Percentiles rank a stretch among this genome's conserved stretches.
Evolutionary conservation across 2,329 filamentous ascomycete genomes (phyloP).

Genomic region (Colletotrichum incanum): DNA sequence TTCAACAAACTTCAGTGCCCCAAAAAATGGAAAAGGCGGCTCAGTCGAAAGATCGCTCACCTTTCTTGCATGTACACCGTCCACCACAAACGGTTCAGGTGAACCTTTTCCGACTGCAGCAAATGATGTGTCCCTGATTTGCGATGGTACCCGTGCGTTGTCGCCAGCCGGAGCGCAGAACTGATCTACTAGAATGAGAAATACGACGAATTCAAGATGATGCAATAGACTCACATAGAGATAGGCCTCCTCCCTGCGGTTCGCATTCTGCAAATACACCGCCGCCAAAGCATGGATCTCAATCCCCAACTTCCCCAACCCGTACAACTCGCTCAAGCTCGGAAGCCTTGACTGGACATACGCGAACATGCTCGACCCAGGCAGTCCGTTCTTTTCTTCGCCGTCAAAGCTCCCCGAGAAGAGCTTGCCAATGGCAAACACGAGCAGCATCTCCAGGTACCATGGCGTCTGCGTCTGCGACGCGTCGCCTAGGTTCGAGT

Average conservation of each 20-base stretch:
- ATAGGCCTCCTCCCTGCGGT: conserved; percentile 42
- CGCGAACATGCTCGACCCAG: conserved; percentile 26
- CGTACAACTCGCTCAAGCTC: conserved; percentile 19
- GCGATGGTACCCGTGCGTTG: conserved; percentile 41
- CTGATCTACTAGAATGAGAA: conserved; percentile 24
- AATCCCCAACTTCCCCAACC: conserved; percentile 30
- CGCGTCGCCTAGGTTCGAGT: conserved; percentile 8
- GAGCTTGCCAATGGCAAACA: conserved; percentile 40
- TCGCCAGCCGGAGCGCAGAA: conserved; percentile 33
- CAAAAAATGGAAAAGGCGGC: too few species aligned
- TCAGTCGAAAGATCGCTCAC: neutral
- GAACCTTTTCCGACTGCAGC: conserved; percentile 36
- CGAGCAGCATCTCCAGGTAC: conserved; percentile 37
- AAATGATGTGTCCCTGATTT: conserved; percentile 29
- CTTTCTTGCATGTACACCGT: conserved; percentile 44
- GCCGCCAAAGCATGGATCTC: conserved; percentile 39
- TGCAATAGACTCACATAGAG: conserved; percentile 33
- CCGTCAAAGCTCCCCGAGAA: conserved; percentile 27
- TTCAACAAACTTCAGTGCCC: neutral
- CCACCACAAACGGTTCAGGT: conserved; percentile 42
- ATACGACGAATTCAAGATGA: accelerated
- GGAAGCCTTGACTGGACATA: conserved; percentile 27
- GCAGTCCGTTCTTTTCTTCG: conserved; percentile 10
- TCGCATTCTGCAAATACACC: conserved; percentile 40
- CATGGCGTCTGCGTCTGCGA: conserved; percentile 24